Evolutionary conservation across 225 moss, liverwort and hornwort genomes (phyloP).

Genomic region (Anthoceros angustus): DNA sequence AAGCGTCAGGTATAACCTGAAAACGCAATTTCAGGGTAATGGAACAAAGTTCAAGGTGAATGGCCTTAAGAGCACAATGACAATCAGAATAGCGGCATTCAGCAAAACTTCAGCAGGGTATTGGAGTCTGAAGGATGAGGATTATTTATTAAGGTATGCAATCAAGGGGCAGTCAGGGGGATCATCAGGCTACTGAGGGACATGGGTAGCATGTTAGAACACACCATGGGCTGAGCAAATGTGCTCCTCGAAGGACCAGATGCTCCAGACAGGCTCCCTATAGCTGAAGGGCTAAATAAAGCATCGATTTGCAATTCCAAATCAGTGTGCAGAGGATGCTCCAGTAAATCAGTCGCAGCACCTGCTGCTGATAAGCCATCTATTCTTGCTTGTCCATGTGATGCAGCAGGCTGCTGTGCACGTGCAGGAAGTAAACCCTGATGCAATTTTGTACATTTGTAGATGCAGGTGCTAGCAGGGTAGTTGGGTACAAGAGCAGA

Average conservation of each 20-base stretch:
- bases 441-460: background rate
- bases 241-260: slow-evolving; percentile 34
- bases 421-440: slow-evolving; percentile 55
- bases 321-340: slow-evolving; percentile 20
- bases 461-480: background rate
- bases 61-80: background rate
- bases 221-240: slow-evolving; percentile 53
- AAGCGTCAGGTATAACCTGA: slow-evolving; percentile 99
- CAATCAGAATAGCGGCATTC: background rate
- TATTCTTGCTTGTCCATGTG: slow-evolving; percentile 26
- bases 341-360: slow-evolving; percentile 7
- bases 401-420: slow-evolving; percentile 27
- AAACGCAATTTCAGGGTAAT: slow-evolving; percentile 27
- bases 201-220: slow-evolving; percentile 6
- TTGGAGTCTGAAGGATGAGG: background rate
- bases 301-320: slow-evolving; percentile 91
- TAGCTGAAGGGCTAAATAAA: slow-evolving; percentile 52
- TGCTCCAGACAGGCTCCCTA: slow-evolving; percentile 25
- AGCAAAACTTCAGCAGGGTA: too few relatives aligned
- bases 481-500: background rate
- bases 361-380: slow-evolving; percentile 25
- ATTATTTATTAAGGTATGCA: background rate
- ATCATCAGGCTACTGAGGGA: too few relatives aligned
- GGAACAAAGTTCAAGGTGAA: slow-evolving; percentile 16
- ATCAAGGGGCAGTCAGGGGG: background rate